Evolutionary conservation across 2,329 filamentous ascomycete genomes (phyloP), one percentile per base, ranked within the genome.

Genomic region (Cucurbitaria berberidis): DNA sequence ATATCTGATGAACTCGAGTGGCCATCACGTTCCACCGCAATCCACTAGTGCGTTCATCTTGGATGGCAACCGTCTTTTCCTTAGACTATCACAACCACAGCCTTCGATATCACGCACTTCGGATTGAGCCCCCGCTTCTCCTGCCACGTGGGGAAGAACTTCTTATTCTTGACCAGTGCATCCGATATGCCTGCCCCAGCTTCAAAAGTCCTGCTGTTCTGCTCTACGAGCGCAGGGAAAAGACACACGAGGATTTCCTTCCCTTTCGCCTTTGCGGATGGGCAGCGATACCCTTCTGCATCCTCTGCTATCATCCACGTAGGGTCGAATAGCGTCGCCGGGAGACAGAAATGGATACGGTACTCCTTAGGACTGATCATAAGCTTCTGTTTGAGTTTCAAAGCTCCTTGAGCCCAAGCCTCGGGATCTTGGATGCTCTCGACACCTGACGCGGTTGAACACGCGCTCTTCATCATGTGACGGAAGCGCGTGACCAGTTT

Each of bases 291-390:
- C 55, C 53, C 1, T 43, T 30, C 0, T 16, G n/a, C 16, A 16
- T 51, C 27, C 19, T 54, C 49, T 2, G 55, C 55, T 6, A 35
- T 16, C 63, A 64, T 66, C 36, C 52, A 57, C 5, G 10, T 9
- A 0, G 45, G 15, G 24, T 63, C 36, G 39, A 58, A 66, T 3
- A 1, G 2, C 2, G 21, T 41, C 1, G 45, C 59, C 1, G 59
- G 57, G 3, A 18, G 26, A 21, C 39, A 49, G 32, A 53, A 60
- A 16, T 48, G 44, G 16, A 64, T 50, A 22, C 51, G 51, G 36
- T 60, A 63, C 0, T 54, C 40, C 19, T 46, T 32, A 1, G 57
- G 49, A 29, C 55, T 57, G 0, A 61, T 43, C 48, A 63, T 32
- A 1, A 64, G 47, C 0, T 9, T 16, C 18, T 53, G 45, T 18